Base-by-base conservation (phyloP, 768 basidiomycete species). In the Russula olivacea region DNA sequence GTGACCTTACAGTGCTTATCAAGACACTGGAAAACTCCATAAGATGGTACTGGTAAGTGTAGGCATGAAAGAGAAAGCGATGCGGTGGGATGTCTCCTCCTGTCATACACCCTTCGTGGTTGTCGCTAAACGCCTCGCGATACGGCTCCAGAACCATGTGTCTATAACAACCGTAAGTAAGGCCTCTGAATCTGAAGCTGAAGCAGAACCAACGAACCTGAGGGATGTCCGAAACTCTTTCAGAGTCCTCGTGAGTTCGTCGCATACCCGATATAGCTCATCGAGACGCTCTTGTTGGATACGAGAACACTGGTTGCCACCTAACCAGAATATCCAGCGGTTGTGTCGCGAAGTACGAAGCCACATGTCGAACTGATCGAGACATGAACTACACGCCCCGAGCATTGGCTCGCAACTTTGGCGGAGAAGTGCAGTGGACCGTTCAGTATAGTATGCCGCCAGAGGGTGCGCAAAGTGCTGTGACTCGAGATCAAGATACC, bases 41-140 rank as follows among this genome's bases (percentile, higher is more conserved):
- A 55, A 78, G 66, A 61, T 81, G 81, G 58, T 76, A 80, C 64
- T 91, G 87, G 70, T 88, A 90, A 32, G 88, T 81, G 67, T 86
- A 91, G 55, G 85, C 87, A 60, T 88, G 76, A 67, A 91, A 91
- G 9, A 91, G 75, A 69, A 85, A 83, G 45, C 84, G 81, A 72
- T 90, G 88, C 0, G 84, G 81, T 0, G 82, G 83, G 14, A 78
- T 73, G 8, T 81, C 79, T n/a, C 72, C 72, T 3, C 65, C 68
- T 1, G 66, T 67, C 15, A 66, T 63, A 57, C 59, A 64, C 17
- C 64, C 56, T 50, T 72, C 74, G 59, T 72, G 72, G 23, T 63
- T 66, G 4, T 76, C 68, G 36, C 80, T 78, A 57, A 88, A 82
- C 0, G 78, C 76, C 12, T 74, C 69, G 5, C 79, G 76, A 68